A percentile compares a stretch with the other conserved stretches of the same genome.
Evolutionary conservation across 805 yeast genomes (phyloP).

Genomic region (Zygoascus tannicola): DNA sequence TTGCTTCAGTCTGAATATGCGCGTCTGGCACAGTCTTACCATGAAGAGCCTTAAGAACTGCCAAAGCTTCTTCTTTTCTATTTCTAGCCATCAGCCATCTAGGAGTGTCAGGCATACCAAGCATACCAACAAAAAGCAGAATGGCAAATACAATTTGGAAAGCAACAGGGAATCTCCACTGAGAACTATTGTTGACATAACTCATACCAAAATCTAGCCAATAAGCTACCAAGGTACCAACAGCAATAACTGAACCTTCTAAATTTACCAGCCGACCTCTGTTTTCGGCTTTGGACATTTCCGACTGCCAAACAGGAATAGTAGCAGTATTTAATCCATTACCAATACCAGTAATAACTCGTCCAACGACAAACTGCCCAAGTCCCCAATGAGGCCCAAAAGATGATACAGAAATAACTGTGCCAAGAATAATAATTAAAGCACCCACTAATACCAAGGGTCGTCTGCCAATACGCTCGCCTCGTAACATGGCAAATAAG

Average conservation of each 20-base stretch:
- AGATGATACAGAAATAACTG: slow-evolving; percentile 46
- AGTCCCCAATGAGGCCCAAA: slow-evolving; percentile 29
- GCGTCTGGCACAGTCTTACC: slow-evolving; percentile 7
- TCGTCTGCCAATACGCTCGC: slow-evolving; percentile 60
- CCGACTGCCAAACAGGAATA: slow-evolving; percentile 80
- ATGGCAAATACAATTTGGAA: slow-evolving; percentile 50
- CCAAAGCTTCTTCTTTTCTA: slow-evolving; percentile 36
- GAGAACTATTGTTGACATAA: slow-evolving; percentile 37
- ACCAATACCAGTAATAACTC: slow-evolving; percentile 67
- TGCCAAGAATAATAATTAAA: slow-evolving; percentile 48
- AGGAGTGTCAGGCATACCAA: slow-evolving; percentile 73
- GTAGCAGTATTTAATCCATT: slow-evolving; percentile 72
- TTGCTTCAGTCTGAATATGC: slow-evolving; percentile 12
- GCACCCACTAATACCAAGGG: slow-evolving; percentile 50
- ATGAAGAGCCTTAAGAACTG: slow-evolving; percentile 43
- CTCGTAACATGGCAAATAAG: slow-evolving; percentile 47
- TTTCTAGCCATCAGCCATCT: slow-evolving; percentile 70
- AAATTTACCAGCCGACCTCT: slow-evolving; percentile 62
- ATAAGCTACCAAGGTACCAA: slow-evolving; percentile 67
- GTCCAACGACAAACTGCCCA: slow-evolving; percentile 67
- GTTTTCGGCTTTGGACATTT: slow-evolving; percentile 54
- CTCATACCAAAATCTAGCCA: slow-evolving; percentile 52
- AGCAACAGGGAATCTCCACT: slow-evolving; percentile 77
- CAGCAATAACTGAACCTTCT: slow-evolving; percentile 63
- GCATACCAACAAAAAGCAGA: slow-evolving; percentile 50